Base-by-base conservation (phyloP, 495 filamentous ascomycete genomes). In the Aspergillus saccharolyticus region DNA sequence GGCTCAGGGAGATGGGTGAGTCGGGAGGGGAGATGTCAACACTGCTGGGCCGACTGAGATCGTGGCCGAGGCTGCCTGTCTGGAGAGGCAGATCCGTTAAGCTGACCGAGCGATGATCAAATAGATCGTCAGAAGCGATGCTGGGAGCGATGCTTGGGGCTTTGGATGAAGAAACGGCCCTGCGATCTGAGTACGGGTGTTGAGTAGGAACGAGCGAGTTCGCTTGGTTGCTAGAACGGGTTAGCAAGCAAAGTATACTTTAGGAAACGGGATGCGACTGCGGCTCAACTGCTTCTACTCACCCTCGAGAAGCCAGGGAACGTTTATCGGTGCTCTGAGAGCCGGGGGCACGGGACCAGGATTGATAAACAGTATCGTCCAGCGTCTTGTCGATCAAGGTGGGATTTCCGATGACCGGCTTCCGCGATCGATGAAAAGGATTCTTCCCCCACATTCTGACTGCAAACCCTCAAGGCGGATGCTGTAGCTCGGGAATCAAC, bases 381-480 rank as follows among this genome's bases (percentile, higher is more conserved):
- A 73, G 67, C 22, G 73, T 75, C 19, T 73, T 74, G 52, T 72
- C 68, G 44, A 72, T 62, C 43, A 76, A 66, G 55, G 74, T 74
- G 52, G 81, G 79, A 61, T 70, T 70, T 54, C 71, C 74, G 54
- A 78, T 76, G 43, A 66, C 52, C 45, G 68, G 70, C 53, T 75
- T 78, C 57, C 70, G 72, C 33, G 74, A 69, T 57, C 75, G 72
- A 52, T 69, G 67, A 50, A 76, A 69, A 0, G 66, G 63, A 42
- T 68, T 57, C 55, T 75, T 78, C 46, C 70, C 68, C 75, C 75
- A 81, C 78, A 81, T 80, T 1, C 54, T 68, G 64, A 54, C 30
- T 60, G 39, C 49, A 33, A 39, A 46, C 46, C 52, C 33, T 39
- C 46, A 22, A 22, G 7, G 28, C 18, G 21, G 22, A 42, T 21